Evolutionary conservation across 208 protist species (phyloP).

Genomic region (Crithidia brevicula): DNA sequence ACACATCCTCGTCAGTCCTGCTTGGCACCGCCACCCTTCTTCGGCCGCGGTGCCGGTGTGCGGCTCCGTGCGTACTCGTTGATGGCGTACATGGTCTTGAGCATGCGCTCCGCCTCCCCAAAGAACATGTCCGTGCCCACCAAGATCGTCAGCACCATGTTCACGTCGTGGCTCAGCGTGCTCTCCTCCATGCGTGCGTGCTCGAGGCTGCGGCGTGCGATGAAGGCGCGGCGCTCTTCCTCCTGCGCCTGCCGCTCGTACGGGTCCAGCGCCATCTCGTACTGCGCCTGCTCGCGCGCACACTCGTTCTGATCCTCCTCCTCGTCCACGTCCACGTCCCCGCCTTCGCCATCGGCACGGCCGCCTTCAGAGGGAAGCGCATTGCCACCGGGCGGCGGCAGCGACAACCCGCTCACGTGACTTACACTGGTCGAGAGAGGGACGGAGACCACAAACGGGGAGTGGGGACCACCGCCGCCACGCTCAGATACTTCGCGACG

Average conservation of each 20-base stretch:
- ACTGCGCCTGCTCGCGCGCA: constrained; percentile 10
- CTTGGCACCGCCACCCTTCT: neutral
- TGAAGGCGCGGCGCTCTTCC: constrained; percentile 30
- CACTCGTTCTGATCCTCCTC: constrained; percentile 12
- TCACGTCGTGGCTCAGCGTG: constrained; percentile 55
- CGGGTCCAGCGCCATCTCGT: constrained; percentile 23
- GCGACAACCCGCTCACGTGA: neutral
- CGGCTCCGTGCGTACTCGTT: constrained; percentile 56
- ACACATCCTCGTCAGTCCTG: too few relatives aligned
- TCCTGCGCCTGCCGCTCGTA: constrained; percentile 31
- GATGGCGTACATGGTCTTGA: constrained; percentile 54
- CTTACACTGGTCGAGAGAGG: neutral
- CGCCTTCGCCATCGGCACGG: neutral
- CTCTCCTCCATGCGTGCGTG: constrained; percentile 36
- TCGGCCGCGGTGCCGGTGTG: neutral
- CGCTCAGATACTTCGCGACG: neutral
- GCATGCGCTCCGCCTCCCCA: constrained; percentile 47
- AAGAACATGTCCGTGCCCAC: constrained; percentile 73
- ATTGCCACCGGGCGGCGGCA: constrained; percentile 1
- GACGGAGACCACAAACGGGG: neutral
- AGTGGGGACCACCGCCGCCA: neutral
- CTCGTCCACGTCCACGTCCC: constrained; percentile 9
- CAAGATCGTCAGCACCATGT: constrained; percentile 62
- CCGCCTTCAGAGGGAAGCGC: neutral
- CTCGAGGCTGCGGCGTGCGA: constrained; percentile 23